These are phyloP conservation scores for Acanthamoeba healyi DNA, from an alignment of 208 protist species.

Conservation along the genomic window DNA sequence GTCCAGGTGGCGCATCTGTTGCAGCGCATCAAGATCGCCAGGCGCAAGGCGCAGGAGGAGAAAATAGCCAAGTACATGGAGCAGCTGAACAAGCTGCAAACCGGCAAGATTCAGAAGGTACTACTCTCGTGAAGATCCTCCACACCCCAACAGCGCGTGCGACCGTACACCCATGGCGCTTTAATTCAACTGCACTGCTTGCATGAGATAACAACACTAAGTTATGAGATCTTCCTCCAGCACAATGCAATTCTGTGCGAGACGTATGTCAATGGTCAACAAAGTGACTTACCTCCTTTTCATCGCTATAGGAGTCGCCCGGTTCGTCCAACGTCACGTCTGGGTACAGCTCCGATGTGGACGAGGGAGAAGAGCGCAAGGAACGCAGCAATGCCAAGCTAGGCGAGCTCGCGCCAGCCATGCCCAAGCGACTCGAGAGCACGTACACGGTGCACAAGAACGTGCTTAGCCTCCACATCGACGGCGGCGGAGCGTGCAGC, in stretches of 20 bases:
- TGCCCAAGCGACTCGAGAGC: conserved; percentile 23
- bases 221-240: background rate
- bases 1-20: conserved; percentile 77
- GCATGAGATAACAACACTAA: background rate
- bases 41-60: conserved; percentile 81
- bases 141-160: no score
- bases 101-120: conserved; percentile 66
- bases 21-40: conserved; percentile 80
- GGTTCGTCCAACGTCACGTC: conserved; percentile 61
- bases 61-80: conserved; percentile 76
- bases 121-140: background rate
- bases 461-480: conserved; percentile 40
- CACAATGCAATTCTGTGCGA: background rate
- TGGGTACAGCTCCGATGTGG: conserved; percentile 48
- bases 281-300: background rate
- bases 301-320: background rate
- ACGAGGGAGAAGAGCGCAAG: conserved; percentile 40
- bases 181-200: background rate
- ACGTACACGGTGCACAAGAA: conserved; percentile 36
- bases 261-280: background rate
- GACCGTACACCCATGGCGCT: background rate
- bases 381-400: conserved; percentile 10
- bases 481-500: conserved; percentile 19
- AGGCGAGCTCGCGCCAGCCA: background rate
- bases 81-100: conserved; percentile 58